Evolutionary conservation across 1,284 basidiomycete species (phyloP).

Genomic region (Heliocybe sulcata): DNA sequence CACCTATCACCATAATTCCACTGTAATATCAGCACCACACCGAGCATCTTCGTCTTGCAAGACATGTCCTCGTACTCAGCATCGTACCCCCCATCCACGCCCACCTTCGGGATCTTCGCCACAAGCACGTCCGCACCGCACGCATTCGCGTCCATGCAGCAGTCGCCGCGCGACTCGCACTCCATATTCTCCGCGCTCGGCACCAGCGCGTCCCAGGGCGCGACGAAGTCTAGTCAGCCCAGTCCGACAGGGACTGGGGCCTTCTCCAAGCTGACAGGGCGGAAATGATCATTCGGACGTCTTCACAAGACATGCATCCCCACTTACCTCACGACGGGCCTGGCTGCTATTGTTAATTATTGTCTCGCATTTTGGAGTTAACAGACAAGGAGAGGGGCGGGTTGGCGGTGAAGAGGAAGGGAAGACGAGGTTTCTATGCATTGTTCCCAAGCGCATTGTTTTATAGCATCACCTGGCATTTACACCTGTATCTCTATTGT

Average conservation of each 20-base stretch:
- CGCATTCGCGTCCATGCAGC: slow-evolving; percentile 56
- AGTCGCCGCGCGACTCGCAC: slow-evolving; percentile 60
- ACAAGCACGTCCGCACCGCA: slow-evolving; percentile 32
- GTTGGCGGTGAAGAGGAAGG: neutral
- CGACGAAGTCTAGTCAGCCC: slow-evolving; percentile 13
- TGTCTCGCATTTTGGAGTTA: neutral
- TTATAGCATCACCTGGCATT: neutral
- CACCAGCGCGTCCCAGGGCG: slow-evolving; percentile 13
- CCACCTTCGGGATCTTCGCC: slow-evolving; percentile 26
- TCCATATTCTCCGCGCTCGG: slow-evolving; percentile 56
- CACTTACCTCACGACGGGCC: neutral
- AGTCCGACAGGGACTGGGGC: slow-evolving; percentile 20
- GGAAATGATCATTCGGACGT: slow-evolving; percentile 16
- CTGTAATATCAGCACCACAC: neutral
- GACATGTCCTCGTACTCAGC: slow-evolving; percentile 22
- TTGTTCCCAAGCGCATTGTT: neutral
- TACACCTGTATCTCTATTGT: slow-evolving; percentile 13
- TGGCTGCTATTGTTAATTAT: neutral
- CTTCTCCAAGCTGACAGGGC: slow-evolving; percentile 26
- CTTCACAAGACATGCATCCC: neutral
- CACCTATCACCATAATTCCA: neutral
- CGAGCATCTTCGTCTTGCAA: neutral
- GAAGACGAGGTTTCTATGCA: neutral
- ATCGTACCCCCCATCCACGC: slow-evolving; percentile 19
- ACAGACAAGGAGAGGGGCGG: neutral